These are phyloP conservation scores for Didymella segeticola DNA, from an alignment of 2,329 filamentous ascomycete species.

Conservation along the genomic window DNA sequence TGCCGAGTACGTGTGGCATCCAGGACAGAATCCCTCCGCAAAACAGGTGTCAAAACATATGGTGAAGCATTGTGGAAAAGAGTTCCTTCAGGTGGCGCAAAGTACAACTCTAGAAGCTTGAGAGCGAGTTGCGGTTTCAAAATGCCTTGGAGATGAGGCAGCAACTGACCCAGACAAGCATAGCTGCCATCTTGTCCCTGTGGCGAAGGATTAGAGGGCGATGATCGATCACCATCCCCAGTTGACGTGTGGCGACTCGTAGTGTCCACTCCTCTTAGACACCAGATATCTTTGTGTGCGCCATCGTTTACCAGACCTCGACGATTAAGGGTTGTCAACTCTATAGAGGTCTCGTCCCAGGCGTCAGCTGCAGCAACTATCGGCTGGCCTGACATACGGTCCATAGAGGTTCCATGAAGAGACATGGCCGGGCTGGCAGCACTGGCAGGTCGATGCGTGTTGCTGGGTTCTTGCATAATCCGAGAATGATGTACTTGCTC, in stretches of 20 bases:
- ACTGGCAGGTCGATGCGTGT: neutral
- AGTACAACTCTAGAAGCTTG: constrained; percentile 2
- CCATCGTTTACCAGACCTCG: neutral
- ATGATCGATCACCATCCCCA: neutral
- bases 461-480: neutral
- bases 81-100: constrained; percentile 3
- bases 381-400: neutral
- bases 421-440: neutral
- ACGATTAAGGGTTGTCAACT: neutral
- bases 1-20: neutral
- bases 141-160: constrained; percentile 1
- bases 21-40: neutral
- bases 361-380: neutral
- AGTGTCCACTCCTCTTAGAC: neutral
- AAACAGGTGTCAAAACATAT: constrained; percentile 3
- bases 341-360: neutral
- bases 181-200: neutral
- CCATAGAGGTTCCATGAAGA: neutral
- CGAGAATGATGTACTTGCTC: neutral
- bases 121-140: neutral
- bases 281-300: neutral
- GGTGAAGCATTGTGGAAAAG: constrained; percentile 3
- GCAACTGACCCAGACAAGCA: neutral
- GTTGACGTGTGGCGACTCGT: neutral
- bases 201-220: neutral